phyloP scores from a whole-genome alignment of 805 yeast species.

The Metschnikowia gelsemii region DNA sequence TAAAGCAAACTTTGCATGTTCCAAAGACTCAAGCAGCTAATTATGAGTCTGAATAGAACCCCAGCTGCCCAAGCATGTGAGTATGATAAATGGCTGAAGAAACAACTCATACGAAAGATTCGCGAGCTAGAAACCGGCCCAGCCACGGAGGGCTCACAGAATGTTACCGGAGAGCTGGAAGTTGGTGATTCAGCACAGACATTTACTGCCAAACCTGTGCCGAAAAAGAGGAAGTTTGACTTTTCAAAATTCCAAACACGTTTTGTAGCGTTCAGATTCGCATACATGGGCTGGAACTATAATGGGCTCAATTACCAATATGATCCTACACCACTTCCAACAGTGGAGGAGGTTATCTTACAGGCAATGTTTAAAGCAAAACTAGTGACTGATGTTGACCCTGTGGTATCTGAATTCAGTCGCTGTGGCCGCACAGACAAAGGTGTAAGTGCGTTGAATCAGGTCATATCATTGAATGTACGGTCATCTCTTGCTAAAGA shows the following conservation, averaged over 20 bases:
- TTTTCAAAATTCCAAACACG: conserved; percentile 63
- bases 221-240: conserved; percentile 49
- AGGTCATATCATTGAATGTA: conserved; percentile 78
- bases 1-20: conserved; percentile 23
- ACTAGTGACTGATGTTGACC: conserved; percentile 59
- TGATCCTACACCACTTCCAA: conserved; percentile 74
- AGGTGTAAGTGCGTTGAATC: conserved; percentile 97
- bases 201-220: background rate
- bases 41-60: conserved; percentile 22
- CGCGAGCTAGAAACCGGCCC: conserved; percentile 49
- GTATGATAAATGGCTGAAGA: conserved; percentile 63
- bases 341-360: conserved; percentile 77
- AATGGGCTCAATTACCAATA: conserved; percentile 85
- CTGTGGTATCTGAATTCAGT: conserved; percentile 68
- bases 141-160: background rate
- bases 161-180: too few species aligned
- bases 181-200: background rate
- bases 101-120: conserved; percentile 59
- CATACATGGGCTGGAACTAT: conserved; percentile 93
- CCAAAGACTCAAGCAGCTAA: conserved; percentile 25
- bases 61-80: conserved; percentile 20
- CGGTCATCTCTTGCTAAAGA: conserved; percentile 66
- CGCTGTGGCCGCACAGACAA: conserved; percentile 94
- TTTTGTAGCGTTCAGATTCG: conserved; percentile 75
- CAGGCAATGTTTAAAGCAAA: conserved; percentile 68